phyloP scores from a whole-genome alignment of 1,284 basidiomycete species.

The Cystobasidium pallidum region DNA sequence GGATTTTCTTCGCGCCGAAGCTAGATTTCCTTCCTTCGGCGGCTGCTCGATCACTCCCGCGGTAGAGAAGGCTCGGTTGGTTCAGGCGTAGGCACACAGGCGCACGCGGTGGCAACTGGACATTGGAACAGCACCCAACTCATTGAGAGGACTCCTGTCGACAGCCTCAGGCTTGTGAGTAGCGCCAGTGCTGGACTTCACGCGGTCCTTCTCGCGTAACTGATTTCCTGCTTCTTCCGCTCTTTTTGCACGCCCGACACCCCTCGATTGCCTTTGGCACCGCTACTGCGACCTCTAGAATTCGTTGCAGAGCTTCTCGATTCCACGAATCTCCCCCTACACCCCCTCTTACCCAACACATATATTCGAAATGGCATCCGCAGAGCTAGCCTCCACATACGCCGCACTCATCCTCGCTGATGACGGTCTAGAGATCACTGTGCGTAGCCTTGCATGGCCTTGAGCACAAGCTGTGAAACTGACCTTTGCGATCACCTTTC shows the following conservation, averaged over 20 bases:
- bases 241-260: not conserved
- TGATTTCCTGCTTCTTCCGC: not conserved
- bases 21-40: not conserved
- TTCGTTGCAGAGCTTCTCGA: constrained; percentile 41
- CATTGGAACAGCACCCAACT: constrained; percentile 8
- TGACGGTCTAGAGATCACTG: constrained; percentile 94
- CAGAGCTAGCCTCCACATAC: constrained; percentile 84
- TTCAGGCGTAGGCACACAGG: not conserved
- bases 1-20: not conserved
- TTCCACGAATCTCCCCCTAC: constrained; percentile 11
- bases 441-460: constrained; percentile 61
- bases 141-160: constrained; percentile 17
- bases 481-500: constrained; percentile 21
- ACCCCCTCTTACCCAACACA: constrained; percentile 2
- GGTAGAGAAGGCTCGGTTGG: constrained; percentile 7
- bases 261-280: constrained; percentile 15
- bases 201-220: not conserved
- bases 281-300: not conserved
- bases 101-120: not conserved
- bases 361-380: constrained; percentile 49
- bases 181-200: not conserved
- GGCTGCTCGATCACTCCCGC: not conserved
- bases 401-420: constrained; percentile 95
- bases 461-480: not conserved
- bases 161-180: constrained; percentile 36